Conservation (phyloP, 1,139 yeast genomes). For the Scheffersomyces insectosa region DNA sequence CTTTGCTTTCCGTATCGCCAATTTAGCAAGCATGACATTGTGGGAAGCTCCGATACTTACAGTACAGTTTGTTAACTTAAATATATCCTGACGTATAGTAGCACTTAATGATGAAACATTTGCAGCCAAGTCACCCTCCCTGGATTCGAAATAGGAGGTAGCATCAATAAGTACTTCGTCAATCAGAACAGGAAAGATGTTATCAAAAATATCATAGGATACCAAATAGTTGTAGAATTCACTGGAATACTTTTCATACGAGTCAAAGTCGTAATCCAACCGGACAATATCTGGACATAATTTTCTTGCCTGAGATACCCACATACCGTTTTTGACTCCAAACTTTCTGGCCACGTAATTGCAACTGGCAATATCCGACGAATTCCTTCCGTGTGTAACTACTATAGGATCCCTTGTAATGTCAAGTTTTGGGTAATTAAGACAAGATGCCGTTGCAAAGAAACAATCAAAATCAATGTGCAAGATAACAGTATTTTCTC, state of each 20-base stretch:
- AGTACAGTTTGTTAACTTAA: slow-evolving; percentile 53
- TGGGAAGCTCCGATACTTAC: slow-evolving; percentile 78
- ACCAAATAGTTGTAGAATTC: slow-evolving; percentile 58
- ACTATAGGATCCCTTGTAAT: slow-evolving; percentile 67
- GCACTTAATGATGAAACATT: slow-evolving; percentile 28
- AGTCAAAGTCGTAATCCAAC: slow-evolving; percentile 72
- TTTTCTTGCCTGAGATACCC: slow-evolving; percentile 67
- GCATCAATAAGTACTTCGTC: slow-evolving; percentile 87
- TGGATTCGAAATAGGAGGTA: slow-evolving; percentile 32
- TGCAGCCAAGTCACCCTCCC: slow-evolving; percentile 9
- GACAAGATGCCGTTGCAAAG: slow-evolving; percentile 82
- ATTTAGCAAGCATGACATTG: slow-evolving; percentile 75
- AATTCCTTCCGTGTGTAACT: slow-evolving; percentile 76
- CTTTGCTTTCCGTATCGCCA: slow-evolving; percentile 75
- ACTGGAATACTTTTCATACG: slow-evolving; percentile 55
- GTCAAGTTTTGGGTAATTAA: slow-evolving; percentile 55
- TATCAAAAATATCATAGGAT: slow-evolving; percentile 48
- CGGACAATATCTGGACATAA: slow-evolving; percentile 65
- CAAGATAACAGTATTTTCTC: slow-evolving; percentile 38
- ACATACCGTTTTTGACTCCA: slow-evolving; percentile 88
- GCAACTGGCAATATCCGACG: slow-evolving; percentile 87
- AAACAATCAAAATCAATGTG: slow-evolving; percentile 95
- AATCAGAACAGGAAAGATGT: slow-evolving; percentile 80
- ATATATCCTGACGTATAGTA: slow-evolving; percentile 48
- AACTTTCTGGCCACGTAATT: slow-evolving; percentile 76